Base-by-base conservation (phyloP, 208 protist genomes). In the Leishmania braziliensis region DNA sequence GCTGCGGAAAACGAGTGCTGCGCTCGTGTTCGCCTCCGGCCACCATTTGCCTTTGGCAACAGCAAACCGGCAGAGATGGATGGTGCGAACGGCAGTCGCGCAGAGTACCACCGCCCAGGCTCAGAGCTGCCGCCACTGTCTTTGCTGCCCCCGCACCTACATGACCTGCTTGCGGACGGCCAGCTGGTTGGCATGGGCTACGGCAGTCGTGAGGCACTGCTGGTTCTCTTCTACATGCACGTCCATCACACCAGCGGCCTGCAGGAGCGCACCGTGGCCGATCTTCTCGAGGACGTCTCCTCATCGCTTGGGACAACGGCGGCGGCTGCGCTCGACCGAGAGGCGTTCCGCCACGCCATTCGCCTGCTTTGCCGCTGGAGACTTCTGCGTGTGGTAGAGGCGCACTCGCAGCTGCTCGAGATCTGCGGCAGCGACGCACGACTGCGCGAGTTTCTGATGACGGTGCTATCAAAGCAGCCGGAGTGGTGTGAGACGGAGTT, bases 281-380 rank as follows among this genome's bases (percentile, higher is more conserved):
- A 96, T 75, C 79, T 96, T 16, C 71, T 96, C 33, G 92, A 94
- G 73, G 92, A 96, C 77, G 88, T 96, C 14, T 87, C 90, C 3
- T 94, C 92, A 1, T 90, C 90, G 1, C 87, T 95, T 63, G 92
- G 92, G 54, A 94, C 90, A 16, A 82, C 85, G 16, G 92, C 92
- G 20, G 92, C 92, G 0, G 89, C 90, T 3, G 87, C 92, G 62
- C 77, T 95, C 0, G 92, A 95, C 72, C 81, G 86, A 14, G 78
- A 73, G n/a, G 92, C 90, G 36, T 94, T 91, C 82, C 83, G 82
- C 33, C 60, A 78, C 53, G 87, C 92, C 16, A 84, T 95, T 75
- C 84, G 80, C 33, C 75, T 84, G 73, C 86, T 95, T 16, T 83
- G 86, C 39, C 92, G 91, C 16, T 94, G 89, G 90, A 68, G 82